Base-by-base conservation (phyloP, 495 filamentous ascomycete species). In the Parathielavia appendiculata region DNA sequence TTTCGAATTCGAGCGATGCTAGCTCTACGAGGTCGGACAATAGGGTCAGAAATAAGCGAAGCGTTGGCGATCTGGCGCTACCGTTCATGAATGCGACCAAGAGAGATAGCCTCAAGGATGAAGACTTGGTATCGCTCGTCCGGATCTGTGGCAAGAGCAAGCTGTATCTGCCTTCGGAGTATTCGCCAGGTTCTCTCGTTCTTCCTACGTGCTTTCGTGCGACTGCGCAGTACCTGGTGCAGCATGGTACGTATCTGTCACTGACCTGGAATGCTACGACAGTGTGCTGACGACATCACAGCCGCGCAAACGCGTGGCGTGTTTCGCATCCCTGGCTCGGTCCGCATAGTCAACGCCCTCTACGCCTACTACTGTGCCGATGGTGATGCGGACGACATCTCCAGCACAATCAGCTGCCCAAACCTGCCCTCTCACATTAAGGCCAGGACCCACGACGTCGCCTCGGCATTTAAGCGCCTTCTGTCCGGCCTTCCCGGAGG, bases 161-260 rank as follows among this genome's bases (percentile, higher is more conserved):
- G 40, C 71, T 93, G 38, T 80, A 79, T 35, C 75, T 91, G n/a
- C 86, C 87, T 0, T 63, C 71, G 0, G 83, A 86, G 46, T 84
- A 89, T 64, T 77, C 85, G 16, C 81, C 88, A 9, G 75, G 77
- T 5, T 79, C 81, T 22, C 73, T 91, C 52, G 73, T 81, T 17
- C 73, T 93, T 12, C 89, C 89, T 8, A 86, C 86, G 6, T 91
- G 87, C 63, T 82, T 92, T 54, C 86, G 88, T 38, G 87, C 86
- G 13, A 85, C 84, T 9, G 81, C 82, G 39, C 79, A 81, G 48
- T 86, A 84, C 69, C 72, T 93, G 36, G 73, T 82, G 11, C 79
- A 80, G 63, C 76, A 87, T 72, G 84, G 89, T 91, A 70, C 65
- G 82, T 7, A 3, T 0, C 22, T 34, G 23, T 32, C 12, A 22